Evolutionary conservation across 768 basidiomycete genomes (phyloP).

Genomic region (Pleurotus pulmonarius): DNA sequence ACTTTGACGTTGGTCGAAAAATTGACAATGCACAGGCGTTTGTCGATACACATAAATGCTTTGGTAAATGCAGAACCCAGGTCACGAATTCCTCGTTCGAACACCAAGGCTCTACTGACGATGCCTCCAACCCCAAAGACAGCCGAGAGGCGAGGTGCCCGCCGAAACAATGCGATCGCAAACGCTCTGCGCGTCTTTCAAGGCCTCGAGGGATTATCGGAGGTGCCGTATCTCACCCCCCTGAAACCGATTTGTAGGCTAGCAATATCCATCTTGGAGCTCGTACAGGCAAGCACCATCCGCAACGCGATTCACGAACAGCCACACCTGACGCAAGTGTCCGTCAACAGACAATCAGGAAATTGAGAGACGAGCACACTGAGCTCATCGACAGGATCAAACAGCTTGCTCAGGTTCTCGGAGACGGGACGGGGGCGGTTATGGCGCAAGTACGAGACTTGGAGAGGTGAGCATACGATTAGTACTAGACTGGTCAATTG

Average conservation of each 20-base stretch:
- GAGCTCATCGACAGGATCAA: background rate
- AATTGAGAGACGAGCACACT: background rate
- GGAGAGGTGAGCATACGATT: background rate
- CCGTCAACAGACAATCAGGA: background rate
- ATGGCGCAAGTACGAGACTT: background rate
- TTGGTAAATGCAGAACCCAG: too few relatives aligned
- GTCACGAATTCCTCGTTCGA: too few relatives aligned
- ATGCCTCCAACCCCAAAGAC: too few relatives aligned
- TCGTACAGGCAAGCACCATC: background rate
- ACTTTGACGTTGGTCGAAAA: too few relatives aligned
- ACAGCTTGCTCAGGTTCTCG: background rate
- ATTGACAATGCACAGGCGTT: too few relatives aligned
- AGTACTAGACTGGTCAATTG: background rate
- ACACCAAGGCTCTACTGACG: too few relatives aligned
- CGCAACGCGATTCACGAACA: background rate
- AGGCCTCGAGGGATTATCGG: background rate
- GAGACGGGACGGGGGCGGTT: background rate
- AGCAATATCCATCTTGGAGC: background rate
- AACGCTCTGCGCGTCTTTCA: background rate
- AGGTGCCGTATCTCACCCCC: background rate
- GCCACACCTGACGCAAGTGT: background rate
- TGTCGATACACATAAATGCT: too few relatives aligned
- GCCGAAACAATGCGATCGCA: background rate
- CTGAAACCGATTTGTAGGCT: background rate
- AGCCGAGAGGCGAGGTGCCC: too few relatives aligned